Conservation (phyloP, 78 protist genomes). For the Corallochytrium limacisporum region DNA sequence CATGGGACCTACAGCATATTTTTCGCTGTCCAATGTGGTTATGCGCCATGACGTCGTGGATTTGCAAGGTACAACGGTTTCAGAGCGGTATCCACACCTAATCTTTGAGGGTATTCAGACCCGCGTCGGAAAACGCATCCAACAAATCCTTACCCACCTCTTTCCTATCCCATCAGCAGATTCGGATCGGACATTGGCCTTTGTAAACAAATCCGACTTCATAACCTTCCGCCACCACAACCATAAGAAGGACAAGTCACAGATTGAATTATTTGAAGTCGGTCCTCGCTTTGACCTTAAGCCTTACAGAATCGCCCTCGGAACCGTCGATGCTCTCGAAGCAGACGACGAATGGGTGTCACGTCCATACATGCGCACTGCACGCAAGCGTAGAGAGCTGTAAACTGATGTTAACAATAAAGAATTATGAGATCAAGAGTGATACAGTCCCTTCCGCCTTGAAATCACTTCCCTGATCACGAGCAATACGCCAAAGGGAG, state of each 20-base stretch:
- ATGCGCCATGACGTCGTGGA: constrained; percentile 84
- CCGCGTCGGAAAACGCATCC: neutral
- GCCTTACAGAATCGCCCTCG: constrained; percentile 73
- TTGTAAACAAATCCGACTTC: constrained; percentile 77
- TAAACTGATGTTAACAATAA: constrained; percentile 34
- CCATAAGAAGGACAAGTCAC: constrained; percentile 40
- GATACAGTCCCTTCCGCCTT: too few relatives aligned
- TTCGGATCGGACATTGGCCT: constrained; percentile 73
- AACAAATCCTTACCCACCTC: constrained; percentile 70
- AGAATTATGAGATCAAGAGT: too few relatives aligned
- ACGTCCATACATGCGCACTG: constrained; percentile 77
- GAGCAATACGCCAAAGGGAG: too few relatives aligned
- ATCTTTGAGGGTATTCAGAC: neutral
- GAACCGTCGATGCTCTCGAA: constrained; percentile 83
- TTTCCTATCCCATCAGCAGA: constrained; percentile 94
- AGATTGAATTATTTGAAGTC: constrained; percentile 68
- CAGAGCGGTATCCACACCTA: constrained; percentile 91
- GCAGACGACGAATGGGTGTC: constrained; percentile 95
- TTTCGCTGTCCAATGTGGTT: constrained; percentile 73
- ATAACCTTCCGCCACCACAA: constrained; percentile 88
- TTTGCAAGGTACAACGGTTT: constrained; percentile 13
- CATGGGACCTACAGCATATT: constrained; percentile 98
- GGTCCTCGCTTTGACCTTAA: constrained; percentile 96
- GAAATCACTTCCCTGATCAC: too few relatives aligned
- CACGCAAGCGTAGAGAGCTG: constrained; percentile 20